Conservation (phyloP, 164 flowering plant species). For the Magnolia sinica region DNA sequence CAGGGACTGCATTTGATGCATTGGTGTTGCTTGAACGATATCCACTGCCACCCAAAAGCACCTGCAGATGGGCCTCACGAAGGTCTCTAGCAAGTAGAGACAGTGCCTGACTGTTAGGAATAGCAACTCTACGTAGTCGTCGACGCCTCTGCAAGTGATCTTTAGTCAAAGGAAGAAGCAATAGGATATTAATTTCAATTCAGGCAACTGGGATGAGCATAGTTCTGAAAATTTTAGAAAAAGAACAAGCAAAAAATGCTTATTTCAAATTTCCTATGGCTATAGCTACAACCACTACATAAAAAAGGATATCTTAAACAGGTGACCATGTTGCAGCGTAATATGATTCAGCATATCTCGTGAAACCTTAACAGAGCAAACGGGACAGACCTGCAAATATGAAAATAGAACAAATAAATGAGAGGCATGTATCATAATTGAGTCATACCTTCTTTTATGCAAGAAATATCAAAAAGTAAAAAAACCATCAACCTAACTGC, state of each 20-base stretch:
- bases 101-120: conserved; percentile 71
- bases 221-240: not conserved
- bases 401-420: conserved; percentile 2
- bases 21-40: conserved; percentile 47
- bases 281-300: conserved; percentile 1
- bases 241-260: not conserved
- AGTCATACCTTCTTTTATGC: not conserved
- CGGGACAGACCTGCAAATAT: conserved; percentile 68
- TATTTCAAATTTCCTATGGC: not conserved
- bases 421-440: not conserved
- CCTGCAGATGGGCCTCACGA: conserved; percentile 87
- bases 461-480: not conserved
- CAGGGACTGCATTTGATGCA: conserved; percentile 46
- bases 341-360: conserved; percentile 82
- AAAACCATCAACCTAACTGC: not conserved
- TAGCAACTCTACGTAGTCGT: conserved; percentile 68
- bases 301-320: conserved; percentile 76
- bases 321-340: conserved; percentile 76
- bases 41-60: conserved; percentile 76
- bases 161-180: conserved; percentile 32
- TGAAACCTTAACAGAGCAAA: conserved; percentile 77
- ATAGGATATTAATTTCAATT: not conserved
- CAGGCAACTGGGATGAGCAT: not conserved
- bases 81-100: conserved; percentile 80
- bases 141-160: conserved; percentile 77